Conservation (phyloP, 177 flowering plant genomes). For the Vitis hybrid region DNA sequence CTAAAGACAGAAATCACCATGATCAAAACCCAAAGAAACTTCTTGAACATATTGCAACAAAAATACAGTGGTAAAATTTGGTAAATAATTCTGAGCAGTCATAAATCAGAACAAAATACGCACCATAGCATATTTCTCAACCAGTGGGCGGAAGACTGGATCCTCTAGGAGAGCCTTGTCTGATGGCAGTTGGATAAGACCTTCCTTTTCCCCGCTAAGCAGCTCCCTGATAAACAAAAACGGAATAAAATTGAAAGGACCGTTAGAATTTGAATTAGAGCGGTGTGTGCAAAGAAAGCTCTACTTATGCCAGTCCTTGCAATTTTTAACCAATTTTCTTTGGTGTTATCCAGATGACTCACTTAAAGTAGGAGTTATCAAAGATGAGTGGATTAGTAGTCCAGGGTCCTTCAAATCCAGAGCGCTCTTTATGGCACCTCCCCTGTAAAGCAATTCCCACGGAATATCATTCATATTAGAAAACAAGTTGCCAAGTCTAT, state of each 20-base stretch:
- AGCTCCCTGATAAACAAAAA: constrained; percentile 51
- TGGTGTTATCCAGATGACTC: constrained; percentile 11
- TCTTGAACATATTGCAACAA: not conserved
- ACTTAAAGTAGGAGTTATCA: constrained; percentile 90
- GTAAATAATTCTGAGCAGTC: not conserved
- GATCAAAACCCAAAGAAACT: not conserved
- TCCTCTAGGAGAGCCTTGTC: constrained; percentile 81
- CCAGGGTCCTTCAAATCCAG: constrained; percentile 99
- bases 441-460: constrained; percentile 46
- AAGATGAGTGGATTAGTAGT: constrained; percentile 78
- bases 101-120: constrained; percentile 11
- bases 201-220: constrained; percentile 76
- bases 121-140: constrained; percentile 87
- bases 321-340: no score
- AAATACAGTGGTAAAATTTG: not conserved
- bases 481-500: not conserved
- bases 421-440: constrained; percentile 88
- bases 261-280: not conserved
- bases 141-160: constrained; percentile 78
- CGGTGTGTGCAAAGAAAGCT: not conserved
- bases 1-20: constrained; percentile 24
- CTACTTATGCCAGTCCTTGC: no score
- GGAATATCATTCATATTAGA: not conserved
- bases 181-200: constrained; percentile 76
- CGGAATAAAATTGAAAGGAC: not conserved